Conservation (phyloP, 176 grass and related monocot genomes). For the Bonia amplexicaulis region DNA sequence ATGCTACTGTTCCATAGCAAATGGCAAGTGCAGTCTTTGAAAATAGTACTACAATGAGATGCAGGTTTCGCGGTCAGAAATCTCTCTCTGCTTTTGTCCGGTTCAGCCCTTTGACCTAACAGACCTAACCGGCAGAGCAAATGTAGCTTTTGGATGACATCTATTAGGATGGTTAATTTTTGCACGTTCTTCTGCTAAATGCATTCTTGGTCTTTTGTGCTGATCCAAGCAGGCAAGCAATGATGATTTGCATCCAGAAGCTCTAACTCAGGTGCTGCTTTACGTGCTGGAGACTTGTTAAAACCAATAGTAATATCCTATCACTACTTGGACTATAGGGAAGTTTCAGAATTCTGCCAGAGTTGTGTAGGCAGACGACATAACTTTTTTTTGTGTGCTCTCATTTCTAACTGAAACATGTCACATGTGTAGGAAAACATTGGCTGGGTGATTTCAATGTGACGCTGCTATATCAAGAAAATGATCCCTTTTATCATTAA, state of each 20-base stretch:
- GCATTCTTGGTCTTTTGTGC: background rate
- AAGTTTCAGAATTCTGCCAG: too few species aligned
- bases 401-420: too few species aligned
- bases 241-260: slow-evolving; percentile 7
- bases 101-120: slow-evolving; percentile 26
- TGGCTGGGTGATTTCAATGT: background rate
- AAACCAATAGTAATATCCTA: background rate
- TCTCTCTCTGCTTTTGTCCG: slow-evolving; percentile 29
- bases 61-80: slow-evolving; percentile 2
- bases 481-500: background rate
- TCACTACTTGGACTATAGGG: too few species aligned
- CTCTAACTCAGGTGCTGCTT: background rate
- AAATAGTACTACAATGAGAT: background rate
- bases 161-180: background rate
- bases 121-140: background rate
- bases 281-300: slow-evolving; percentile 15
- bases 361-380: too few species aligned
- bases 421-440: background rate
- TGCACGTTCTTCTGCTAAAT: slow-evolving; percentile 4
- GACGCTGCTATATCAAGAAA: background rate
- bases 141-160: slow-evolving; percentile 22
- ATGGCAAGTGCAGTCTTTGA: background rate
- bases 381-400: too few species aligned
- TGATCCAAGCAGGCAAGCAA: background rate
- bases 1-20: background rate